Percentiles rank a stretch among this genome's conserved stretches.
Conservation (phyloP, 2,329 filamentous ascomycete genomes). For the Aureobasidium sp. region DNA sequence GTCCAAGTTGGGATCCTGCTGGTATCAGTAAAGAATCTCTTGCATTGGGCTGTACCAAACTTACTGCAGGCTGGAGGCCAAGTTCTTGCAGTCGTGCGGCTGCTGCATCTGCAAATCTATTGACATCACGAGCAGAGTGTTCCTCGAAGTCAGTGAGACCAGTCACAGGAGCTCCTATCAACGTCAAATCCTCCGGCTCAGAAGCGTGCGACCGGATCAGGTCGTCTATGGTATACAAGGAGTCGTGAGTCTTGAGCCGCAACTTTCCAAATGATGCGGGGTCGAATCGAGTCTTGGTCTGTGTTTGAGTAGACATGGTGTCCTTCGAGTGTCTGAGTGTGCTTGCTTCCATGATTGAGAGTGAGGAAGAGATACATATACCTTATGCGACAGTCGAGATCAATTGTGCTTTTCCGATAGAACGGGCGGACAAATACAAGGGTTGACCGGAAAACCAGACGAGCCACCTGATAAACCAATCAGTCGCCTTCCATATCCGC, state of each 20-base stretch:
- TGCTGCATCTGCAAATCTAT: constrained; percentile 25
- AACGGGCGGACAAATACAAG: background rate
- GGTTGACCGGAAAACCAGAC: background rate
- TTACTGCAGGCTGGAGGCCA: constrained; percentile 26
- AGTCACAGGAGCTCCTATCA: constrained; percentile 27
- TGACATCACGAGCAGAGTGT: constrained; percentile 24
- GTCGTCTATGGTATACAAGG: constrained; percentile 27
- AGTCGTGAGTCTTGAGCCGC: constrained; percentile 11
- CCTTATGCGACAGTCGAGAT: background rate
- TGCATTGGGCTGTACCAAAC: background rate
- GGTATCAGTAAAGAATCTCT: constrained; percentile 18
- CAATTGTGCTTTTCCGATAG: background rate
- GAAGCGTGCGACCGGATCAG: constrained; percentile 28
- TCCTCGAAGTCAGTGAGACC: constrained; percentile 27
- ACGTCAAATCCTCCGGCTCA: constrained; percentile 25
- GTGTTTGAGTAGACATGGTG: background rate
- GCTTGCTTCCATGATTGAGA: background rate
- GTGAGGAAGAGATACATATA: background rate
- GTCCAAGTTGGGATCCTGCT: constrained; percentile 18
- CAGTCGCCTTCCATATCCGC: background rate
- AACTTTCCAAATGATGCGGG: constrained; percentile 5
- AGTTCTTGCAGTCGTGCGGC: constrained; percentile 22
- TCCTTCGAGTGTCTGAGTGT: background rate
- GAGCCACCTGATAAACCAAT: background rate
- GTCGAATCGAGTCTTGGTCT: background rate